These are phyloP conservation scores for Colletotrichum sp. DNA, from an alignment of 2,329 filamentous ascomycete species.

Conservation along the genomic window DNA sequence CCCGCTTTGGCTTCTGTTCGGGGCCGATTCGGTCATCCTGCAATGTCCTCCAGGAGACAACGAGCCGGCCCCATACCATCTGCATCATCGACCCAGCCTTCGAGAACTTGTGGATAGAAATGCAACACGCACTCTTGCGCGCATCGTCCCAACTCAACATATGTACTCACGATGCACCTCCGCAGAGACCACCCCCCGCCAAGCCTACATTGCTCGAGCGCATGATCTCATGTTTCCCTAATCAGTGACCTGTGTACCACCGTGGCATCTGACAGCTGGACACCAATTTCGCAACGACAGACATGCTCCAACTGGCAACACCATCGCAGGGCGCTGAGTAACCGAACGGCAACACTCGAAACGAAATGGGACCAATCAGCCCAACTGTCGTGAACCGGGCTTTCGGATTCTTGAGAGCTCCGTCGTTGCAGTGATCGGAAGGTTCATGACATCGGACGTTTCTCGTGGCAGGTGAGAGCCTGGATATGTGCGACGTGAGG, in stretches of 20 bases:
- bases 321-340: neutral
- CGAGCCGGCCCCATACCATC: neutral
- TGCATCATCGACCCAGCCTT: neutral
- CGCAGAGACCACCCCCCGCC: neutral
- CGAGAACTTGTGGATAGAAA: neutral
- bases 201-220: neutral
- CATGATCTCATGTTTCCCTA: neutral
- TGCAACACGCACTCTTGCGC: neutral
- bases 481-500: neutral
- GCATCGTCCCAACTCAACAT: neutral
- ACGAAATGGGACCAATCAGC: neutral
- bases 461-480: neutral
- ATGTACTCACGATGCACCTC: neutral
- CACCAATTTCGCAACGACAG: neutral
- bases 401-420: neutral
- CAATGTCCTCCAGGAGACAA: neutral
- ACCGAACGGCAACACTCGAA: neutral
- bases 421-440: neutral
- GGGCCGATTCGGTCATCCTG: neutral
- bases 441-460: neutral
- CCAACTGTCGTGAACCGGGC: neutral
- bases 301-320: neutral
- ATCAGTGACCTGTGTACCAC: neutral
- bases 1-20: neutral
- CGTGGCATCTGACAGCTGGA: neutral